Percentiles rank a stretch among this genome's conserved stretches.
Conservation (phyloP, 495 filamentous ascomycete species). For the Evansstolkia leycettana region DNA sequence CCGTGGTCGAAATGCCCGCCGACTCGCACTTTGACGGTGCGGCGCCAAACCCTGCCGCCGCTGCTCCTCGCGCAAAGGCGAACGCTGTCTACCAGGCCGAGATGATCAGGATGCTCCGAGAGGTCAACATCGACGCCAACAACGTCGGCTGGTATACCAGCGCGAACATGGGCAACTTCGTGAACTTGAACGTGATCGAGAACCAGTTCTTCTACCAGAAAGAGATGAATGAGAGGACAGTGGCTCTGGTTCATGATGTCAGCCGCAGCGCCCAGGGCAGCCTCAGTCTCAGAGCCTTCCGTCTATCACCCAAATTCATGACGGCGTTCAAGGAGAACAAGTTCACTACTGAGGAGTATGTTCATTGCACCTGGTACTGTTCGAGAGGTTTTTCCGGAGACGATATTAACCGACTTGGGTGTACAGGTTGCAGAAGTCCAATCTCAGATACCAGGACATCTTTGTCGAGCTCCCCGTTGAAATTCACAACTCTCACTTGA, state of each 20-base stretch:
- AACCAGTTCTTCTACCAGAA: conserved; percentile 97
- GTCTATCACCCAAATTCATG: conserved; percentile 81
- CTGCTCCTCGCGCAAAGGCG: conserved; percentile 82
- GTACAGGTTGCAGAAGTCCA: conserved; percentile 74
- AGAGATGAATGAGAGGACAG: conserved; percentile 79
- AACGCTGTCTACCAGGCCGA: conserved; percentile 86
- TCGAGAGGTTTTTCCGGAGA: not conserved
- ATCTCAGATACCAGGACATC: conserved; percentile 87
- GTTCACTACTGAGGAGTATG: conserved; percentile 89
- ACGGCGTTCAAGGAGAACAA: conserved; percentile 88
- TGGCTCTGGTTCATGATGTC: conserved; percentile 92
- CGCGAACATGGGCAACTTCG: conserved; percentile 96
- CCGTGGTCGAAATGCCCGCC: conserved; percentile 61
- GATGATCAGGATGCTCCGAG: conserved; percentile 91
- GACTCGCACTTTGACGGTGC: conserved; percentile 73
- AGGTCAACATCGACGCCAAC: conserved; percentile 97
- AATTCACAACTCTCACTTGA: conserved; percentile 93
- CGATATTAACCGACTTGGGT: conserved; percentile 5
- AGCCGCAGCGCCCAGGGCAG: conserved; percentile 86
- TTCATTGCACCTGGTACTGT: conserved; percentile 1
- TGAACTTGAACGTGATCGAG: conserved; percentile 90
- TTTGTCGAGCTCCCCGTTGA: conserved; percentile 82
- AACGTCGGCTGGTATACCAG: conserved; percentile 98
- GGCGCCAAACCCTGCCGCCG: conserved; percentile 65
- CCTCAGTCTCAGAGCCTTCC: conserved; percentile 82